phyloP scores from a whole-genome alignment of 2,329 filamentous ascomycete genomes.

The Xylariales sp. region DNA sequence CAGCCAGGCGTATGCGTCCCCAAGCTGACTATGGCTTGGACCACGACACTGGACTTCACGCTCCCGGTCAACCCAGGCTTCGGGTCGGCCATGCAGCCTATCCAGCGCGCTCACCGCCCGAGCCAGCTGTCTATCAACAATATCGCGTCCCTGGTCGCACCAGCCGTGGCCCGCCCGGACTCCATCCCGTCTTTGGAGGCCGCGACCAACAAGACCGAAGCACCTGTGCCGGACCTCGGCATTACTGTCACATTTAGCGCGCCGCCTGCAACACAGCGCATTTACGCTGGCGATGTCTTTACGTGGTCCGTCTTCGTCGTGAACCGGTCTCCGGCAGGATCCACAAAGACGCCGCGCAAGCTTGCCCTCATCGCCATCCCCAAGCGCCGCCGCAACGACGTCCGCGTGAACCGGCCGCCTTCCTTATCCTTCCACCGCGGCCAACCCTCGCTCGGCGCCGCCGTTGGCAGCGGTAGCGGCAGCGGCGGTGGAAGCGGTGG shows the following conservation, averaged over 20 bases:
- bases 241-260: constrained; percentile 72
- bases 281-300: constrained; percentile 64
- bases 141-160: constrained; percentile 51
- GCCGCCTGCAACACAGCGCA: constrained; percentile 40
- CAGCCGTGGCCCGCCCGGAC: constrained; percentile 55
- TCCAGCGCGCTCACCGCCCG: constrained; percentile 57
- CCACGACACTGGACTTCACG: constrained; percentile 65
- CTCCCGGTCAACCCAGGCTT: constrained; percentile 61
- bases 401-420: constrained; percentile 46
- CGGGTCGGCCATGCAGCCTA: constrained; percentile 50
- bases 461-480: too few relatives aligned
- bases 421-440: too few relatives aligned
- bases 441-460: constrained; percentile 22
- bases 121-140: constrained; percentile 60
- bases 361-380: constrained; percentile 67
- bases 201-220: constrained; percentile 39
- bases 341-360: constrained; percentile 47
- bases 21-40: constrained; percentile 62
- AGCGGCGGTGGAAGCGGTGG: too few relatives aligned
- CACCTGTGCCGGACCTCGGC: constrained; percentile 56
- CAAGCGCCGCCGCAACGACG: constrained; percentile 56
- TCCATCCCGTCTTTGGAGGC: constrained; percentile 56
- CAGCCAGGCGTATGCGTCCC: constrained; percentile 55
- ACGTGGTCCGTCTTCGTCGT: constrained; percentile 71
- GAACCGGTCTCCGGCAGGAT: constrained; percentile 53